Evolutionary conservation across 495 filamentous ascomycete genomes (phyloP).

Genomic region (Neurospora sp.): DNA sequence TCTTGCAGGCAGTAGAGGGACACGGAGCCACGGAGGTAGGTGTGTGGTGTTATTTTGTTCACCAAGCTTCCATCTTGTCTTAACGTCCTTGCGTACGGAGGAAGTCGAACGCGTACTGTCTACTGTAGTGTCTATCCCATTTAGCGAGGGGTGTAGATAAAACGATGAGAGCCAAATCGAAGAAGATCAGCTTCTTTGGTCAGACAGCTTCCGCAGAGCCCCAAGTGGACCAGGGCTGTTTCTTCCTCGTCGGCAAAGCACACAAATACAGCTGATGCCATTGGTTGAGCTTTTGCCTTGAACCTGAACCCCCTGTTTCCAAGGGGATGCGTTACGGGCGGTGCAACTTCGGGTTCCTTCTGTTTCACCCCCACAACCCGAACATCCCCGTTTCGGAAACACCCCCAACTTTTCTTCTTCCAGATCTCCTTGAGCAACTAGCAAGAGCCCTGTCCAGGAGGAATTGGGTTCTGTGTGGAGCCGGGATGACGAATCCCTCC

Average conservation of each 20-base stretch:
- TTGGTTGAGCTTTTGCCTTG: not conserved
- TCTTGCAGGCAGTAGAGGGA: not conserved
- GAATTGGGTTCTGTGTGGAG: not conserved
- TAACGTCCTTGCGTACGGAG: not conserved
- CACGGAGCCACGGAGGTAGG: not conserved
- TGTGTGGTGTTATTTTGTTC: not conserved
- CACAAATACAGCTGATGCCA: not conserved
- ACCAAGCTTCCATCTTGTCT: not conserved
- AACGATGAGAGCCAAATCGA: not conserved
- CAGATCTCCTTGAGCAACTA: not conserved
- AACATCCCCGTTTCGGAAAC: not conserved
- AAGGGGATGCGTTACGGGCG: not conserved
- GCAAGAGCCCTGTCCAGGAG: not conserved
- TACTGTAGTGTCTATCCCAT: not conserved
- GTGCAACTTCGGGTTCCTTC: not conserved
- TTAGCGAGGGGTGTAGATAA: not conserved
- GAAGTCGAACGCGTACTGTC: not conserved
- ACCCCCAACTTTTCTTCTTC: not conserved
- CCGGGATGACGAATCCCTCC: not conserved
- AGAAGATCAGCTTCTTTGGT: not conserved
- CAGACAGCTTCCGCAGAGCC: not conserved
- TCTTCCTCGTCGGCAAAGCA: not conserved
- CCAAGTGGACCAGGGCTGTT: not conserved
- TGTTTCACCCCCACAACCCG: not conserved
- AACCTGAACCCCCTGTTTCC: not conserved